These are phyloP conservation scores for Lachancea cidri DNA, from an alignment of 805 yeast species.

Conservation along the genomic window DNA sequence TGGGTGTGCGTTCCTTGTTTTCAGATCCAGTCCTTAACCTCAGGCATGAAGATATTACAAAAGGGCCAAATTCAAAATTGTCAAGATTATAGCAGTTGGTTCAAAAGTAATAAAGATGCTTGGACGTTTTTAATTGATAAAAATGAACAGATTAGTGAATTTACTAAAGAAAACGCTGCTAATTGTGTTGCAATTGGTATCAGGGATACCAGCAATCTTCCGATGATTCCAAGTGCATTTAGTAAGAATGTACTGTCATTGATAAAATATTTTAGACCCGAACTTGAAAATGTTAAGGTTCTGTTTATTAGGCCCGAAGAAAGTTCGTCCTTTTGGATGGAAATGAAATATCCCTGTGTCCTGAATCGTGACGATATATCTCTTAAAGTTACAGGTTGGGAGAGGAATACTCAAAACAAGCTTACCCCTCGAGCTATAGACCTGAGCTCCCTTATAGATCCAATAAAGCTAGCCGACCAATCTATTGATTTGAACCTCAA, in stretches of 20 bases:
- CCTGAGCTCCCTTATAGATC: conserved; percentile 75
- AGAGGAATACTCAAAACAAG: conserved; percentile 65
- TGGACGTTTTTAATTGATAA: conserved; percentile 29
- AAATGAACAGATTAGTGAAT: conserved; percentile 15
- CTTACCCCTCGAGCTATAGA: conserved; percentile 82
- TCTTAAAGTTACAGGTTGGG: conserved; percentile 80
- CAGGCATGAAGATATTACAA: conserved; percentile 9
- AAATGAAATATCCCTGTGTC: conserved; percentile 11
- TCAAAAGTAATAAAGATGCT: conserved; percentile 13
- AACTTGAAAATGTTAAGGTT: conserved; percentile 33
- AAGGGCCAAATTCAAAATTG: conserved; percentile 1
- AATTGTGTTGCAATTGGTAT: conserved; percentile 30
- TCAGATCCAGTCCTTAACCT: conserved; percentile 17
- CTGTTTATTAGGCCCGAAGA: conserved; percentile 36
- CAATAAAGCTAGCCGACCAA: conserved; percentile 77
- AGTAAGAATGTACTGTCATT: conserved; percentile 54
- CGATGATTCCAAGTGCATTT: conserved; percentile 44
- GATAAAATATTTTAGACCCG: conserved; percentile 32
- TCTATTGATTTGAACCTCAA: conserved; percentile 87
- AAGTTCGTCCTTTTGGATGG: conserved; percentile 29
- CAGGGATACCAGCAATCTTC: conserved; percentile 36
- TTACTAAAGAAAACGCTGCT: conserved; percentile 8
- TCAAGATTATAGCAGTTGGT: conserved; percentile 16
- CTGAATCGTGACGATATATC: conserved; percentile 7
- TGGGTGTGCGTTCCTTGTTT: conserved; percentile 84